Evolutionary conservation across 306 rosid species (phyloP), one percentile per base, ranked within the genome.

Genomic region (Ziziphus jujuba): DNA sequence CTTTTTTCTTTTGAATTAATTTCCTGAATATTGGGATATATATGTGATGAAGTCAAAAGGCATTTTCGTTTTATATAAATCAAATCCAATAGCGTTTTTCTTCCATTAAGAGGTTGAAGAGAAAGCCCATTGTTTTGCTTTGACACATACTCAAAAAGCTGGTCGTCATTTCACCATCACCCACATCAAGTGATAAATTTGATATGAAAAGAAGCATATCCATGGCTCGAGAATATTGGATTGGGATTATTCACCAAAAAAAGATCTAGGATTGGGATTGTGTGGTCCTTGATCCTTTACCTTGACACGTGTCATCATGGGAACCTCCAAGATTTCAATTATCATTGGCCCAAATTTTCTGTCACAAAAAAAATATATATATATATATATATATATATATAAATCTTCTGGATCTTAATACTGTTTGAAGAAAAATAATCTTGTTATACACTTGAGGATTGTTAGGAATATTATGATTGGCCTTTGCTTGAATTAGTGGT

Each of bases 221-320:
- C 11, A 36, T 36, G 43, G 55, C 67, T 60, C 17, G 59, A 65
- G 80, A 44, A 64, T 70, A 74, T 65, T n/a, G n/a, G n/a, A n/a
- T n/a, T n/a, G n/a, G n/a, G n/a, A n/a, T n/a, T n/a, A n/a, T n/a
- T n/a, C n/a, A n/a, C n/a, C n/a, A n/a, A n/a, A n/a, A n/a, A n/a
- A n/a, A n/a, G n/a, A n/a, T n/a, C n/a, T n/a, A n/a, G 21, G 57
- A 22, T 38, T 56, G 59, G 43, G 69, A 67, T 69, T 56, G 40
- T 28, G 75, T 69, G 83, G 76, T 69, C 71, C 76, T 58, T 33
- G 49, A 47, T 12, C 45, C 61, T 56, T 48, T 7, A 52, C 21
- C 35, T 59, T 61, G 52, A 33, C 73, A 77, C 67, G 67, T 54
- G 72, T 48, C 72, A 56, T 70, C 36, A 24, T 59, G 59, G 56